A percentile compares a stretch with the other conserved stretches of the same genome.
phyloP scores from a whole-genome alignment of 164 flowering plant species.

The Aristolochia contorta region DNA sequence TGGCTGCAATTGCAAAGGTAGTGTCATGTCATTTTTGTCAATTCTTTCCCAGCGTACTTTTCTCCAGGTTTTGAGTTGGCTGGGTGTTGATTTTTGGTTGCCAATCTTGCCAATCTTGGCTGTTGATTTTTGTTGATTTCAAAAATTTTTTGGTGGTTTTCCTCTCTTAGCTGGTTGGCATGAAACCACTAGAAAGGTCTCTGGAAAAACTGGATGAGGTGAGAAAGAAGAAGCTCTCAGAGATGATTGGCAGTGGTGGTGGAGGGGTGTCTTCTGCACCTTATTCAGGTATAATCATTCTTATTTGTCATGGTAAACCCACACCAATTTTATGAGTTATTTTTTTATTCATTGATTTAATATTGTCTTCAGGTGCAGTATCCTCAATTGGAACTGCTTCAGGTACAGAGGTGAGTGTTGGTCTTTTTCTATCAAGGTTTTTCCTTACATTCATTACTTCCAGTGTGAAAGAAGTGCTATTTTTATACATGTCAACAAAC shows the following conservation, averaged over 20 bases:
- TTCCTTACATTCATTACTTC: too few relatives aligned
- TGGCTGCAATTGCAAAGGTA: constrained; percentile 98
- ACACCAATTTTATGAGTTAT: neutral
- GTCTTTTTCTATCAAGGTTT: too few relatives aligned
- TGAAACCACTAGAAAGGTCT: constrained; percentile 92
- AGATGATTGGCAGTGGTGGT: constrained; percentile 75
- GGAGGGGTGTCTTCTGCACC: constrained; percentile 31
- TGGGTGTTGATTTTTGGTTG: neutral
- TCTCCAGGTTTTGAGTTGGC: neutral
- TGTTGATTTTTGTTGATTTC: too few relatives aligned
- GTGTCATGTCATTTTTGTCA: neutral
- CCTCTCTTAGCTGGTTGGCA: constrained; percentile 69
- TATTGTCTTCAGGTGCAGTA: constrained; percentile 23
- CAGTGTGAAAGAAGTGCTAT: too few relatives aligned
- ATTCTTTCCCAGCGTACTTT: neutral
- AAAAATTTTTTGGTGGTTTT: too few relatives aligned
- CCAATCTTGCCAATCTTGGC: too few relatives aligned
- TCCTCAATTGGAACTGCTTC: constrained; percentile 35
- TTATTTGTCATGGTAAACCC: neutral
- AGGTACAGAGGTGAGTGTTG: constrained; percentile 30
- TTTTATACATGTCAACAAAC: too few relatives aligned
- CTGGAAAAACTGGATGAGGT: constrained; percentile 98
- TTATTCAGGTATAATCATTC: constrained; percentile 39
- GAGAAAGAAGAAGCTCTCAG: constrained; percentile 81
- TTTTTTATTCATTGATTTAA: neutral